Evolutionary conservation across 1,284 basidiomycete species (phyloP).

Genomic region (Ganoderma sinense): DNA sequence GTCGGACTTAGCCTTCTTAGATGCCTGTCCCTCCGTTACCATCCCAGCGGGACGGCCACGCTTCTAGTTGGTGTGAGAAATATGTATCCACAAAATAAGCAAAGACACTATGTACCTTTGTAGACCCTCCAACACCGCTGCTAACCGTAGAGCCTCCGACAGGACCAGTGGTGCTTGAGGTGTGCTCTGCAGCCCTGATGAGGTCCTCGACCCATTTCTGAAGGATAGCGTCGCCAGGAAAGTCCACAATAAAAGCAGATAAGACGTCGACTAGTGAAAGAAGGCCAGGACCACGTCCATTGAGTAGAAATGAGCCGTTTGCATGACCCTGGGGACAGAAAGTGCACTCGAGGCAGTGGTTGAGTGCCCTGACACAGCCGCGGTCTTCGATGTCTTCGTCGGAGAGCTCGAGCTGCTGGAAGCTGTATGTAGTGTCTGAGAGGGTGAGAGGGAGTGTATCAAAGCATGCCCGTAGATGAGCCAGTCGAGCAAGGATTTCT

Average conservation of each 20-base stretch:
- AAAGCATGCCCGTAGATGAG: neutral
- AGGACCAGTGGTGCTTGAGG: too few relatives aligned
- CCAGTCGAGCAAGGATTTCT: neutral
- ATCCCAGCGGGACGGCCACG: too few relatives aligned
- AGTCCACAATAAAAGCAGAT: neutral
- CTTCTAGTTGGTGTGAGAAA: too few relatives aligned
- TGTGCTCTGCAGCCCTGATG: constrained; percentile 1
- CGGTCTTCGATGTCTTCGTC: neutral
- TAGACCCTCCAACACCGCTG: too few relatives aligned
- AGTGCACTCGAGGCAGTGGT: constrained; percentile 9
- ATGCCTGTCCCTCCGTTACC: neutral
- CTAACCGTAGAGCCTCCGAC: too few relatives aligned
- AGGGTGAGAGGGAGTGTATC: neutral
- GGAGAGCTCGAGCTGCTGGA: neutral
- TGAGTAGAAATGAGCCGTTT: constrained; percentile 5
- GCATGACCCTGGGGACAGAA: constrained; percentile 17
- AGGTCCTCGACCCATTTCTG: neutral
- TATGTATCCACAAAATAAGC: too few relatives aligned
- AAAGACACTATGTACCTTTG: too few relatives aligned
- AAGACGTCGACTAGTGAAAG: constrained; percentile 2
- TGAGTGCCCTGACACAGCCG: constrained; percentile 7
- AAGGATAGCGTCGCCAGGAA: neutral
- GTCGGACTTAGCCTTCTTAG: neutral
- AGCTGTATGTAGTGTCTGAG: neutral
- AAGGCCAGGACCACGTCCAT: constrained; percentile 18